Percentiles rank a stretch among this genome's conserved stretches.
Conservation (phyloP, 2,329 filamentous ascomycete species). For the Chalara sp. region DNA sequence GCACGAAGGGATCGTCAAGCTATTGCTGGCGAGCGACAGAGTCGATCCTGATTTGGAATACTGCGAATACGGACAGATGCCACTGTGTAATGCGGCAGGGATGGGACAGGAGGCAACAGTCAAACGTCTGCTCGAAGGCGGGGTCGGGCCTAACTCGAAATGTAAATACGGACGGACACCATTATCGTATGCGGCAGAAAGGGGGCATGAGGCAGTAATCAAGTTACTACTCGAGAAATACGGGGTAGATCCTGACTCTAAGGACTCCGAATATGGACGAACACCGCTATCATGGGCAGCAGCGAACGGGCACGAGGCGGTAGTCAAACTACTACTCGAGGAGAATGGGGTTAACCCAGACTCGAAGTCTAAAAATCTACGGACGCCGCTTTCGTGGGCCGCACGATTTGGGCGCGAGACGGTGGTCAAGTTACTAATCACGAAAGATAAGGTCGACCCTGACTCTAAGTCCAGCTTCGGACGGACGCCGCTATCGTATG, state of each 20-base stretch:
- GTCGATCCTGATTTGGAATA: too few relatives aligned
- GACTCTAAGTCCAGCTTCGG: too few relatives aligned
- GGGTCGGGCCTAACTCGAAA: too few relatives aligned
- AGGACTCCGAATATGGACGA: not conserved
- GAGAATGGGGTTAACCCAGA: not conserved
- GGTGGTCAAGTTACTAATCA: too few relatives aligned
- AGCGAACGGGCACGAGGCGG: too few relatives aligned
- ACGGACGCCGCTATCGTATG: not conserved
- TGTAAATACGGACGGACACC: not conserved
- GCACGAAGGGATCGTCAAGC: not conserved
- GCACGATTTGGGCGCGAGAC: not conserved
- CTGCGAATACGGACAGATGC: too few relatives aligned
- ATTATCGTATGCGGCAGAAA: not conserved
- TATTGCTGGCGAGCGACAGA: not conserved
- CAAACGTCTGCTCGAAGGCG: too few relatives aligned
- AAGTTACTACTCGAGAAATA: not conserved
- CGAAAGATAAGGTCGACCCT: too few relatives aligned
- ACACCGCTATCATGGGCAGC: too few relatives aligned
- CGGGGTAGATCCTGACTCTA: not conserved
- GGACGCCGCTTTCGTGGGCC: not conserved
- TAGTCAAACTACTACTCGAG: not conserved
- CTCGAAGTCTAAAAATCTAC: not conserved
- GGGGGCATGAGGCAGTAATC: not conserved
- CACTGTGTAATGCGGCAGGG: too few relatives aligned
- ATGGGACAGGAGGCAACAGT: too few relatives aligned